A percentile compares a stretch with the other conserved stretches of the same genome.
Conservation (phyloP, 2,329 filamentous ascomycete genomes). For the Amauroascus verrucosus region DNA sequence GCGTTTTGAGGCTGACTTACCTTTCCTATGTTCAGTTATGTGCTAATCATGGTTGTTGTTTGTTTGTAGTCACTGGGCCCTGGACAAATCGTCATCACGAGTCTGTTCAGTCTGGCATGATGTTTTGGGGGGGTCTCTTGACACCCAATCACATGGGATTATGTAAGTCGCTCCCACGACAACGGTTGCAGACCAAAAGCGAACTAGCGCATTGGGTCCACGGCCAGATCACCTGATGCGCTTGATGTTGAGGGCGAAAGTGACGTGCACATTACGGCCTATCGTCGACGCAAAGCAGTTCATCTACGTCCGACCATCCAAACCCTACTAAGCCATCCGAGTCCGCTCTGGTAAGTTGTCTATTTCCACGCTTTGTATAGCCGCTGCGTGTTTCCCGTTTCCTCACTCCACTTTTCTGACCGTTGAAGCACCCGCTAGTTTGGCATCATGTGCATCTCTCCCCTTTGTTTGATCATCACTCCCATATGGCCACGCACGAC, state of each 20-base stretch:
- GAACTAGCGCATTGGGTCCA: neutral
- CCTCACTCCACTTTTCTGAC: slow-evolving; percentile 1
- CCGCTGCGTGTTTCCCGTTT: neutral
- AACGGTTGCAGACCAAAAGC: neutral
- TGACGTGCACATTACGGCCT: slow-evolving; percentile 12
- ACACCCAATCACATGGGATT: neutral
- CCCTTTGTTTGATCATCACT: slow-evolving; percentile 3
- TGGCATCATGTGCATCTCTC: neutral
- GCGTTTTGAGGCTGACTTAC: slow-evolving; percentile 2
- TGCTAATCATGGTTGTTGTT: neutral
- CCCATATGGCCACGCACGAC: slow-evolving; percentile 11
- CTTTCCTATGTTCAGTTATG: neutral
- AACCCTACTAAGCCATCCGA: neutral
- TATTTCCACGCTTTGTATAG: slow-evolving; percentile 10
- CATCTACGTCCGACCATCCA: slow-evolving; percentile 5
- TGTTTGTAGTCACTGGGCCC: neutral
- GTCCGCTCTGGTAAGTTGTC: slow-evolving; percentile 8
- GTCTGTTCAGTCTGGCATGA: neutral
- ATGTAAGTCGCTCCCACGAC: slow-evolving; percentile 6
- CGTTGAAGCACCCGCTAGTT: neutral
- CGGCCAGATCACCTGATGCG: neutral
- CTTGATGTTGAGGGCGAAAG: neutral
- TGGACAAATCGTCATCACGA: neutral
- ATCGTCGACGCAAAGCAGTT: slow-evolving; percentile 3
- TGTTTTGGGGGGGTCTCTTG: slow-evolving; percentile 1